Evolutionary conservation across 768 basidiomycete species (phyloP).

Genomic region (Hypholoma sublateritium): DNA sequence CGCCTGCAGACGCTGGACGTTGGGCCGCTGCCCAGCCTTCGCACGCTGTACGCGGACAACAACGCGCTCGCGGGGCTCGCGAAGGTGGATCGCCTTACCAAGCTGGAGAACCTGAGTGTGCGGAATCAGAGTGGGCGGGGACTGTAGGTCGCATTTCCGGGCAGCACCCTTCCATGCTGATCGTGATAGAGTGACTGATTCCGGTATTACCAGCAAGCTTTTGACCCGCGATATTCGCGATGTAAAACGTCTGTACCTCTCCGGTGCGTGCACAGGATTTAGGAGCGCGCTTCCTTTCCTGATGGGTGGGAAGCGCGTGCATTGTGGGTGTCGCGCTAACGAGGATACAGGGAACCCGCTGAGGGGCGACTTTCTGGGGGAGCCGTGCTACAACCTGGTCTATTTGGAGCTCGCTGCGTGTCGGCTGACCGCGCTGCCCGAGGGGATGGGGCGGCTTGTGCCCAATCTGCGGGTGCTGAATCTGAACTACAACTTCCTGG

Average conservation of each 20-base stretch:
- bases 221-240: constrained; percentile 79
- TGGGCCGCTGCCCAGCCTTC: constrained; percentile 63
- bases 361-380: constrained; percentile 55
- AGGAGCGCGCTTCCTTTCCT: not conserved
- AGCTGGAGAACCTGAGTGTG: constrained; percentile 88
- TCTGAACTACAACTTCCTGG: constrained; percentile 96
- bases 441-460: constrained; percentile 56
- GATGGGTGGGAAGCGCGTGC: no score
- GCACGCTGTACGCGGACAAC: constrained; percentile 92
- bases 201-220: constrained; percentile 31
- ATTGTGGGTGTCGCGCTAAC: constrained; percentile 1
- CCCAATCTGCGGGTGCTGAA: constrained; percentile 92
- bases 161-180: not conserved
- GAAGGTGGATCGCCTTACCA: constrained; percentile 57
- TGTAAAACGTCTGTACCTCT: constrained; percentile 92
- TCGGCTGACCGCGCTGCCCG: constrained; percentile 74
- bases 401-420: constrained; percentile 93
- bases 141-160: constrained; percentile 55
- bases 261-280: constrained; percentile 55
- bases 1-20: constrained; percentile 65
- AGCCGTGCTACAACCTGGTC: constrained; percentile 84
- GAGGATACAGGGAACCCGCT: constrained; percentile 65
- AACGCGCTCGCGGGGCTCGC: constrained; percentile 57
- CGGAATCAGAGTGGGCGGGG: constrained; percentile 81
- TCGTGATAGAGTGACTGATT: constrained; percentile 9